Conservation (phyloP, 352 stramenopile species). For the Lagenidium giganteum region DNA sequence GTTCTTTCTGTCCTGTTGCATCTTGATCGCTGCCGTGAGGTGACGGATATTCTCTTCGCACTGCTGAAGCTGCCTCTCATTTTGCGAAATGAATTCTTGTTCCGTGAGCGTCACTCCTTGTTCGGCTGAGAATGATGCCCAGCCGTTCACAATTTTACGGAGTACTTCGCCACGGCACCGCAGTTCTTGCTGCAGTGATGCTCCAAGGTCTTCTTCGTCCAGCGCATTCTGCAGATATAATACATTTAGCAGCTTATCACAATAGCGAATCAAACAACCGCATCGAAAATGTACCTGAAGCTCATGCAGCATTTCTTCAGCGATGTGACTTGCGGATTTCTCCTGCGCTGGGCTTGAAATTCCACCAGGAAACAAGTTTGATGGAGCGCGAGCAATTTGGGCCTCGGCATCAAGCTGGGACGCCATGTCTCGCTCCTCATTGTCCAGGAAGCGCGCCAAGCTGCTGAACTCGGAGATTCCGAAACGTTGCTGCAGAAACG, state of each 20-base stretch:
- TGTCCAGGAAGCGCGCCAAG: slow-evolving; percentile 22
- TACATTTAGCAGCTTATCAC: neutral
- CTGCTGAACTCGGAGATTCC: slow-evolving; percentile 27
- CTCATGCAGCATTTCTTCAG: too few species aligned
- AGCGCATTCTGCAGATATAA: slow-evolving; percentile 28
- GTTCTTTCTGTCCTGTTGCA: slow-evolving; percentile 5
- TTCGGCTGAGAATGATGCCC: slow-evolving; percentile 8
- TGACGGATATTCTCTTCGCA: slow-evolving; percentile 63
- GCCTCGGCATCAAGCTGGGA: slow-evolving; percentile 28
- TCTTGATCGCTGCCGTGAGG: slow-evolving; percentile 33
- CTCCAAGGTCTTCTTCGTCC: slow-evolving; percentile 50
- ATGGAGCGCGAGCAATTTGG: too few species aligned
- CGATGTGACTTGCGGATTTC: too few species aligned
- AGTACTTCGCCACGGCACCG: too few species aligned
- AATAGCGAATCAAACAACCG: neutral
- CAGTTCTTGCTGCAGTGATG: slow-evolving; percentile 39
- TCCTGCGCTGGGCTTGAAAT: too few species aligned
- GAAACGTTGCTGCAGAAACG: slow-evolving; percentile 29
- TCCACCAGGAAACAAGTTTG: too few species aligned
- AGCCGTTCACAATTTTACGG: slow-evolving; percentile 38
- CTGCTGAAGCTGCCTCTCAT: slow-evolving; percentile 39
- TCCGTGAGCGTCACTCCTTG: slow-evolving; percentile 29
- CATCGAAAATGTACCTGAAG: slow-evolving; percentile 27
- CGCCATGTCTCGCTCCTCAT: slow-evolving; percentile 33
- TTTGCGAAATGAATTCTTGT: slow-evolving; percentile 44